Base-by-base conservation (phyloP, 179 eudicot genomes). In the Beta macrorhiza region DNA sequence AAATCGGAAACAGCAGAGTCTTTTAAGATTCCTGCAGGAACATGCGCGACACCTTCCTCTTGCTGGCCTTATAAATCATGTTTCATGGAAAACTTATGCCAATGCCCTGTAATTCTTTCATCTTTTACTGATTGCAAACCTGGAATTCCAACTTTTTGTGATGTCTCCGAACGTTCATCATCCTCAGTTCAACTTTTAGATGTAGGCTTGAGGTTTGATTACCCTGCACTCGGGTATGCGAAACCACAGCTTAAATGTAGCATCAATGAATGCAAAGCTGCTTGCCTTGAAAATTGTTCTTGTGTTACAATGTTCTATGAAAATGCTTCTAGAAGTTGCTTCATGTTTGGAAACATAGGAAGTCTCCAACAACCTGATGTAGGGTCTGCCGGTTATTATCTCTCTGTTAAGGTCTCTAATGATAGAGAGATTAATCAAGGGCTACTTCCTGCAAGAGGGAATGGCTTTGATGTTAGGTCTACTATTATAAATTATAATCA, bases 71-170 rank as follows among this genome's bases (percentile, higher is more conserved):
- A 25, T 12, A 65, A 52, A 32, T 22, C 62, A 0, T 78, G 80
- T 65, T 64, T 52, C n/a, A 67, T 65, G 62, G 63, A 64, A 25
- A 78, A 78, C 7, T 78, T 78, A 57, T 67, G 56, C n/a, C 74
- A 71, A 12, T 78, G 74, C 15, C 64, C 80, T 78, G 72, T 71
- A 71, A 9, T 71, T 3, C 74, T 71, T 6, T 45, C 53, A n/a
- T 71, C 74, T 71, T 71, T 71, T 71, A 44, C 6, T 49, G 74
- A 71, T 45, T 71, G 74, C 37, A 71, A 47, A 71, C 74, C 74
- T 47, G 32, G 55, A 19, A 47, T 71, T 49, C 56, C 56, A n/a
- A 3, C 32, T 19, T 20, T 8, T 17, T 71, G 74, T 11, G 74
- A 71, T 71, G 55, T 7, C 32, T 9, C 25, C 11, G 16, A 45